phyloP scores from a whole-genome alignment of 1,284 basidiomycete species.

The Cutaneotrichosporon mucoides region DNA sequence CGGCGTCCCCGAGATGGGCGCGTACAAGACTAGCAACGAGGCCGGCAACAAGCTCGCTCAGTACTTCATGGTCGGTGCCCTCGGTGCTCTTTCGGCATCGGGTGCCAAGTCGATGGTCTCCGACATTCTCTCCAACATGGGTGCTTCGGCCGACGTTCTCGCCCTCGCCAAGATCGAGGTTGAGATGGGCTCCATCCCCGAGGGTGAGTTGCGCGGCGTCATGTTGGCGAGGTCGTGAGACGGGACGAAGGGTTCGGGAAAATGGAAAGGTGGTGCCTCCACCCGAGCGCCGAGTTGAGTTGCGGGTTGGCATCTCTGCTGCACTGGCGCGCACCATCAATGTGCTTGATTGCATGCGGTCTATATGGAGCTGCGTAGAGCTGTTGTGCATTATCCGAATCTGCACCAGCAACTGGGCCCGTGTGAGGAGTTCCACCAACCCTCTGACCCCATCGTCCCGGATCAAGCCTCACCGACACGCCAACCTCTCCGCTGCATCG shows the following conservation, averaged over 20 bases:
- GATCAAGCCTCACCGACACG: too few species aligned
- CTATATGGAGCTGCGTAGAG: too few species aligned
- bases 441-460: too few species aligned
- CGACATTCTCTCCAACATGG: slow-evolving; percentile 94
- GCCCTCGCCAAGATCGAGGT: slow-evolving; percentile 98
- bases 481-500: too few species aligned
- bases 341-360: too few species aligned
- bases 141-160: slow-evolving; percentile 95
- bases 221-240: neutral
- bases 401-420: too few species aligned
- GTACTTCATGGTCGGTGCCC: slow-evolving; percentile 96
- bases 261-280: neutral
- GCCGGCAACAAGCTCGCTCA: slow-evolving; percentile 77
- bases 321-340: too few species aligned
- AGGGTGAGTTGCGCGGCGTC: slow-evolving; percentile 65
- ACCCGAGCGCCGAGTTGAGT: neutral
- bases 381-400: too few species aligned
- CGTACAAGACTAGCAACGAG: slow-evolving; percentile 69
- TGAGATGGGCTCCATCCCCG: slow-evolving; percentile 83
- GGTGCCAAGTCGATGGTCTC: slow-evolving; percentile 91
- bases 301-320: too few species aligned
- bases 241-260: neutral
- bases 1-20: slow-evolving; percentile 81
- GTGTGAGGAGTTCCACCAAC: too few species aligned
- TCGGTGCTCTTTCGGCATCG: slow-evolving; percentile 90